phyloP scores from a whole-genome alignment of 768 basidiomycete species.

The Macrolepiota dolichaula region DNA sequence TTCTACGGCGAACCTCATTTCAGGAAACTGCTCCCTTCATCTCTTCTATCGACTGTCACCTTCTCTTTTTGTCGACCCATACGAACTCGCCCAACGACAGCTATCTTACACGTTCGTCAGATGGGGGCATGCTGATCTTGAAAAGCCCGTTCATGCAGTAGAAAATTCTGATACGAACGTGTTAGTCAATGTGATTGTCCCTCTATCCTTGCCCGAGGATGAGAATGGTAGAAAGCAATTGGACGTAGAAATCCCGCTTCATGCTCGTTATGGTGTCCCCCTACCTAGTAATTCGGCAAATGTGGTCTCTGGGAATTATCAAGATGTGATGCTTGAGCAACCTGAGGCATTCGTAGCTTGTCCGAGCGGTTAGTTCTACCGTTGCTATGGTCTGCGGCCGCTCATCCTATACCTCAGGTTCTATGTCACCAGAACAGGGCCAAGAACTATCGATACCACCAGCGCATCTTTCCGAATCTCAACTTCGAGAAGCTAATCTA shows the following conservation, averaged over 20 bases:
- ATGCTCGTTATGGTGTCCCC: conserved; percentile 7
- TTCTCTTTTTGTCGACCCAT: conserved; percentile 5
- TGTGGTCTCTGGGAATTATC: neutral
- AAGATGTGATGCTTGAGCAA: neutral
- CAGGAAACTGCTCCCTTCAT: conserved; percentile 1
- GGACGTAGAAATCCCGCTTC: conserved; percentile 6
- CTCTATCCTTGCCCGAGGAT: neutral
- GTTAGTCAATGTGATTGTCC: neutral
- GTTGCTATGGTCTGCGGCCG: neutral
- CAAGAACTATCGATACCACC: neutral
- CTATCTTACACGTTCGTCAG: conserved; percentile 5
- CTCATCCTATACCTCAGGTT: neutral
- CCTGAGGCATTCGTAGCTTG: conserved; percentile 8
- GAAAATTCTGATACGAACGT: neutral
- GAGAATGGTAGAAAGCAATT: neutral
- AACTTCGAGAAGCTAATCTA: neutral
- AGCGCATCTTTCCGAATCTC: neutral
- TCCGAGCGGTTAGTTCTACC: neutral
- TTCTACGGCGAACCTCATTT: neutral
- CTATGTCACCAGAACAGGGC: no score
- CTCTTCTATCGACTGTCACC: conserved; percentile 1
- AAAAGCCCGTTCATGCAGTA: conserved; percentile 6
- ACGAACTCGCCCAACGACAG: conserved; percentile 9
- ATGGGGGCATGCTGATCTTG: conserved; percentile 4
- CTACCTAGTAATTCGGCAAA: neutral